These are phyloP conservation scores for Aurantiochytrium sp. DNA, from an alignment of 108 stramenopile genomes.

Conservation along the genomic window DNA sequence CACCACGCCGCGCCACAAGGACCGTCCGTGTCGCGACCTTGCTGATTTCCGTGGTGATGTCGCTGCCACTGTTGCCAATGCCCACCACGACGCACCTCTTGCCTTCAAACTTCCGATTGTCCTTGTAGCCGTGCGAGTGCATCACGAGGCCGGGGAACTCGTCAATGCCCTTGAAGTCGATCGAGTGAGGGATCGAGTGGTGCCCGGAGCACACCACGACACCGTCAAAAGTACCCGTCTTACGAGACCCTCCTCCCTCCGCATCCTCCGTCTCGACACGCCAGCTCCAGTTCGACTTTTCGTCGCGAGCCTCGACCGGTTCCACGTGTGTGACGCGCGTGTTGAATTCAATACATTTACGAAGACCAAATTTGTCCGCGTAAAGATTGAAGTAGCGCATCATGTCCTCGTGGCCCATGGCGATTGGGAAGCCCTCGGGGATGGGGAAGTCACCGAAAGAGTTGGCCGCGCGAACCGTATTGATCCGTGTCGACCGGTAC, in stretches of 20 bases:
- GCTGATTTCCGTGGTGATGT: not conserved
- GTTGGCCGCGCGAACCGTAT: not conserved
- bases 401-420: not conserved
- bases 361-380: not conserved
- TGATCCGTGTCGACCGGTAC: not conserved
- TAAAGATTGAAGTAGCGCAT: not conserved
- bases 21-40: not conserved
- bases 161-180: not conserved
- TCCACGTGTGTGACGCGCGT: not conserved
- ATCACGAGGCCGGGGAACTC: not conserved
- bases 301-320: not conserved
- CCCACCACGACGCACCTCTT: not conserved
- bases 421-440: not conserved
- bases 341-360: not conserved
- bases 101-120: not conserved
- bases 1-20: not conserved
- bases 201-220: not conserved
- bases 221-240: not conserved
- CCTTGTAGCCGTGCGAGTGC: not conserved
- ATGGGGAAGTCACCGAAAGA: not conserved
- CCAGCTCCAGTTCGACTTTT: not conserved
- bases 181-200: not conserved
- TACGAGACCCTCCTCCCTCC: not conserved
- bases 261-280: not conserved
- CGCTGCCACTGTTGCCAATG: not conserved